A percentile compares a stretch with the other conserved stretches of the same genome.
phyloP scores from a whole-genome alignment of 352 stramenopile species.

The Peronosclerospora sorghi region DNA sequence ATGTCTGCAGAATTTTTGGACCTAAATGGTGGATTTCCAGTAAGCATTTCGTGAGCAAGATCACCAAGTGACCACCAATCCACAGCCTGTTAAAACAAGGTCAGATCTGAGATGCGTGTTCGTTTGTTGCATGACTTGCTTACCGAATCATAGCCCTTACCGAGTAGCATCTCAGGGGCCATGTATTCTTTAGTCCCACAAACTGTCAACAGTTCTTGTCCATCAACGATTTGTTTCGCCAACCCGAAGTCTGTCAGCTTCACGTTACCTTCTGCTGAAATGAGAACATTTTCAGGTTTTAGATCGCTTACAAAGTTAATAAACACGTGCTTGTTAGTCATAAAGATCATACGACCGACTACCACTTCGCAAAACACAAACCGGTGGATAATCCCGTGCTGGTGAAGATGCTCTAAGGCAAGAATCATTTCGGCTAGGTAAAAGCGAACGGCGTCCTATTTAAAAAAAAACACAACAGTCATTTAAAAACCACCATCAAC shows the following conservation, averaged over 20 bases:
- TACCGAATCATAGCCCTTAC: slow-evolving; percentile 75
- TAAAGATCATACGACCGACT: neutral
- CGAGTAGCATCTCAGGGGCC: slow-evolving; percentile 74
- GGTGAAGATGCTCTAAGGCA: slow-evolving; percentile 70
- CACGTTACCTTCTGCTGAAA: slow-evolving; percentile 82
- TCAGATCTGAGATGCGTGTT: slow-evolving; percentile 1
- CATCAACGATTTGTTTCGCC: slow-evolving; percentile 58
- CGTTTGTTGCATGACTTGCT: neutral
- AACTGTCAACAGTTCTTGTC: slow-evolving; percentile 60
- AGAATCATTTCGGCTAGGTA: slow-evolving; percentile 82
- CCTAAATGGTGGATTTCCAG: slow-evolving; percentile 57
- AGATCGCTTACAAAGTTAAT: slow-evolving; percentile 40
- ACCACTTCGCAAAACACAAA: slow-evolving; percentile 10
- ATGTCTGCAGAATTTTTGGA: slow-evolving; percentile 59
- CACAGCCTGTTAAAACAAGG: slow-evolving; percentile 30
- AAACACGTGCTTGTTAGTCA: neutral
- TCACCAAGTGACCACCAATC: slow-evolving; percentile 83
- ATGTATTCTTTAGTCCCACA: slow-evolving; percentile 84
- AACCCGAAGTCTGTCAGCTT: slow-evolving; percentile 90
- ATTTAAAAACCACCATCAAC: neutral
- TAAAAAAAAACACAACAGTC: neutral
- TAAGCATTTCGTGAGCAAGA: slow-evolving; percentile 72
- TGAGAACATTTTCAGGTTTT: slow-evolving; percentile 89
- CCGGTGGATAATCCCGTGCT: slow-evolving; percentile 76
- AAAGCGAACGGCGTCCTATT: slow-evolving; percentile 58